Conservation (phyloP, 768 basidiomycete genomes). For the Leccinum aurantiacum region DNA sequence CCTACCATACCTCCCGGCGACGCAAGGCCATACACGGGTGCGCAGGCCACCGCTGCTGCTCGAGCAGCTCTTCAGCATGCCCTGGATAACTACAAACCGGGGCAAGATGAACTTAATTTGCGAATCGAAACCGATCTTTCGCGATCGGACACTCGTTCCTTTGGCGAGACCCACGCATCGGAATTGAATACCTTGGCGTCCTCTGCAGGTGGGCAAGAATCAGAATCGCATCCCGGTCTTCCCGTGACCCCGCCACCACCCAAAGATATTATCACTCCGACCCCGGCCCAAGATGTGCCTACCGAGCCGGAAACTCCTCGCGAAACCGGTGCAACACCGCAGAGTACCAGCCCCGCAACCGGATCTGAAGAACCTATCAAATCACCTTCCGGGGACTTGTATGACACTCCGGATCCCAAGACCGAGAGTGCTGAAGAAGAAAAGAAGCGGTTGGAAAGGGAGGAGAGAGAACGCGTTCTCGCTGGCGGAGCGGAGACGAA, state of each 20-base stretch:
- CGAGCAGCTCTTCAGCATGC: conserved; percentile 77
- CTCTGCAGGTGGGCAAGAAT: conserved; percentile 21
- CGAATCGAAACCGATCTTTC: conserved; percentile 52
- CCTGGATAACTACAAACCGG: conserved; percentile 75
- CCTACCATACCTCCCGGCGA: conserved; percentile 66
- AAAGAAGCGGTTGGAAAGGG: conserved; percentile 64
- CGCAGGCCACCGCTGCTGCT: conserved; percentile 60
- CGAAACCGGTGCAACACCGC: conserved; percentile 50
- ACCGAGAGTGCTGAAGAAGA: conserved; percentile 63
- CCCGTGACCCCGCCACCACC: conserved; percentile 44
- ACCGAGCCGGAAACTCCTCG: conserved; percentile 24
- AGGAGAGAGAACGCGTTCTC: conserved; percentile 60
- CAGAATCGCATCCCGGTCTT: conserved; percentile 35
- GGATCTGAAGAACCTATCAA: conserved; percentile 24
- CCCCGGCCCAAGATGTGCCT: conserved; percentile 32
- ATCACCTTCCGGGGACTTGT: conserved; percentile 32
- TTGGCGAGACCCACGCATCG: conserved; percentile 78
- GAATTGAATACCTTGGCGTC: conserved; percentile 63
- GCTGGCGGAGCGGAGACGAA: conserved; percentile 14
- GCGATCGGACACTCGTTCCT: conserved; percentile 75
- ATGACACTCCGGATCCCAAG: conserved; percentile 25
- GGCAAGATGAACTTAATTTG: conserved; percentile 54
- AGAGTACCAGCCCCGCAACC: neutral
- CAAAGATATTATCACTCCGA: conserved; percentile 26
- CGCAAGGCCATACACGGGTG: conserved; percentile 57